Base-by-base conservation (phyloP, 2,329 filamentous ascomycete genomes). In the Calonectria hawksworthii region DNA sequence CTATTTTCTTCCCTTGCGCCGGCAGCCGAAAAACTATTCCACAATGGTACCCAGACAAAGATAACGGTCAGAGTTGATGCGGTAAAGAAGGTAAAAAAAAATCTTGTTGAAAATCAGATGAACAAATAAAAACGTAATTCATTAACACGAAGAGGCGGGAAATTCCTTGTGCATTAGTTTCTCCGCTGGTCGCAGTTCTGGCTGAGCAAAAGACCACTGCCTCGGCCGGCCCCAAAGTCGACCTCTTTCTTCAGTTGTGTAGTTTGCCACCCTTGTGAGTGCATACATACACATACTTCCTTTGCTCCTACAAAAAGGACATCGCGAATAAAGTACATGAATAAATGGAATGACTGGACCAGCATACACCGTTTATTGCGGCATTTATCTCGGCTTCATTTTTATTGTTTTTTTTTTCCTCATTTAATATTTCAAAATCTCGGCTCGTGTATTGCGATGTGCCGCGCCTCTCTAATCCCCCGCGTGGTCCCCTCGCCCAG, bases 21-120 rank as follows among this genome's bases (percentile, higher is more conserved):
- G 56, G 56, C 56, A 26, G n/a, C 34, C 56, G 56, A 38, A 36
- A 61, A 63, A 63, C 56, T 23, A 41, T 63, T 41, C 56, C 56
- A 13, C 56, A 63, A 63, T 63, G 13, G 56, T 63, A 63, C 23
- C 44, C 21, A 36, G 38, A 63, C 23, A 41, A 41, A 63, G 56
- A 63, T 63, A 63, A 63, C 36, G 34, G 21, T 41, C 23, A 63
- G 10, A 28, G 32, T 63, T 18, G 56, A 36, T 28, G 23, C 56
- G 36, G 56, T 36, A 28, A 63, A 36, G 36, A 59, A 38, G 11
- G 23, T 21, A 28, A 38, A 38, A 61, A 9, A 47, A 47, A 47
- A 47, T 9, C 4, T 47, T 47, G n/a, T 44, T 44, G 44, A 47
- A 47, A 47, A 6, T 47, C 14, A 23, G 14, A 28, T 41, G 18